Evolutionary conservation across 1,139 yeast species (phyloP), one percentile per base, ranked within the genome.

Genomic region (Yamadazyma taylorii): DNA sequence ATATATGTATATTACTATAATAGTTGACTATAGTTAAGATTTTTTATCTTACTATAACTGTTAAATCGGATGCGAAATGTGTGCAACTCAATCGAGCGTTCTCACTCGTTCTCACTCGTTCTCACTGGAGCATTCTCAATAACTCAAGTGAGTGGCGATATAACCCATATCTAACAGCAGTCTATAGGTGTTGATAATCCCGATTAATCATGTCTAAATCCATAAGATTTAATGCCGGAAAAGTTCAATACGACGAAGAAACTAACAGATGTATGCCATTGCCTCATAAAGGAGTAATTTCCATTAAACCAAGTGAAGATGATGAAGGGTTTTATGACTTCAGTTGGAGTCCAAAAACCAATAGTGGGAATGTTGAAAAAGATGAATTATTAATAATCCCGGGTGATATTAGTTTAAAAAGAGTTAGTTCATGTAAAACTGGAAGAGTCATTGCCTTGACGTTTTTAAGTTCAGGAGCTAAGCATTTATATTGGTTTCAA

Each of bases 401-500:
- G 0, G 97, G 97, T 2, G 97, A 92, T 56, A 95, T 90, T 30
- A 79, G 83, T 33, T 87, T 95, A 81, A 77, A 78, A 41, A 88
- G 78, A 40, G 79, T 89, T 32, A 65, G 73, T 36, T 79, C 90
- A 17, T 85, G 96, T 57, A 76, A 70, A 35, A 79, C 88, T 3
- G 97, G 97, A 9, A 71, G 98, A 46, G 89, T 92, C 19, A 85
- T 84, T 60, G 86, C 89, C 40, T 73, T 92, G 59, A 79, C 85
- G 40, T 89, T 89, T 60, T 69, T 78, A 52, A 81, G 92, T 45
- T 85, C 95, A 5, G 94, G 95, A 30, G 89, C 90, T 41, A 84
- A 83, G 58, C 78, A 79, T 54, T 71, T 90, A 60, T 92, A 83
- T 62, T 92, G 98, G 98, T 69, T 92, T 63, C 98, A 92, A 63